Evolutionary conservation across 2,329 filamentous ascomycete species (phyloP).

Genomic region (Aspergillus clavatus): DNA sequence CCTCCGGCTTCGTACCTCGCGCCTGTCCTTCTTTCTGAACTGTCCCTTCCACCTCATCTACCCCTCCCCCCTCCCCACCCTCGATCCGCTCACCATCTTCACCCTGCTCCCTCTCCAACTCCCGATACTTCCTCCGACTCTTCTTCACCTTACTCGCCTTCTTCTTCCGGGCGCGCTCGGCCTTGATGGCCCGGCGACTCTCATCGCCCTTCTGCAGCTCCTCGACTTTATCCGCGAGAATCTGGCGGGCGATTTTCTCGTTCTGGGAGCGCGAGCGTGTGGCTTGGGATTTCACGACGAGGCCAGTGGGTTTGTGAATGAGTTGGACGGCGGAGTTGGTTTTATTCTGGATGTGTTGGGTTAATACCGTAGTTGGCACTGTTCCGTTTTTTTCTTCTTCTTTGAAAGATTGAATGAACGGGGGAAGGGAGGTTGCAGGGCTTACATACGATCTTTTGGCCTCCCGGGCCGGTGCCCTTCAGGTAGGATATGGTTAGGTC

Average conservation of each 20-base stretch:
- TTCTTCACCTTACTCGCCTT: slow-evolving; percentile 44
- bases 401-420: background rate
- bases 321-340: slow-evolving; percentile 92
- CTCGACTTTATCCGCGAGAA: slow-evolving; percentile 76
- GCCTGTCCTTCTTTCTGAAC: too few species aligned
- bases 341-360: slow-evolving; percentile 71
- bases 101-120: slow-evolving; percentile 25
- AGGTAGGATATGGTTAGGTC: slow-evolving; percentile 83
- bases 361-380: too few species aligned
- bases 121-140: slow-evolving; percentile 41
- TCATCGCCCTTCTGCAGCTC: slow-evolving; percentile 67
- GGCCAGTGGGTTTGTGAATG: slow-evolving; percentile 80
- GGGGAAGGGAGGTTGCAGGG: background rate
- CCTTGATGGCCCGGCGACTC: slow-evolving; percentile 76
- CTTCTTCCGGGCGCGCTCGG: slow-evolving; percentile 66
- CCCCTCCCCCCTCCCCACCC: slow-evolving; percentile 12
- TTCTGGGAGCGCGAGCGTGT: slow-evolving; percentile 86
- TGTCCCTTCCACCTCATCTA: background rate
- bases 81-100: slow-evolving; percentile 11
- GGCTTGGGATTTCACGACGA: slow-evolving; percentile 90
- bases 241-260: slow-evolving; percentile 71
- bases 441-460: slow-evolving; percentile 89
- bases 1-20: too few species aligned
- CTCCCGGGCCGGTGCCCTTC: slow-evolving; percentile 86
- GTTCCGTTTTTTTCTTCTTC: too few species aligned